Evolutionary conservation across 441 rosid species (phyloP).

Genomic region (Populus hybrid): DNA sequence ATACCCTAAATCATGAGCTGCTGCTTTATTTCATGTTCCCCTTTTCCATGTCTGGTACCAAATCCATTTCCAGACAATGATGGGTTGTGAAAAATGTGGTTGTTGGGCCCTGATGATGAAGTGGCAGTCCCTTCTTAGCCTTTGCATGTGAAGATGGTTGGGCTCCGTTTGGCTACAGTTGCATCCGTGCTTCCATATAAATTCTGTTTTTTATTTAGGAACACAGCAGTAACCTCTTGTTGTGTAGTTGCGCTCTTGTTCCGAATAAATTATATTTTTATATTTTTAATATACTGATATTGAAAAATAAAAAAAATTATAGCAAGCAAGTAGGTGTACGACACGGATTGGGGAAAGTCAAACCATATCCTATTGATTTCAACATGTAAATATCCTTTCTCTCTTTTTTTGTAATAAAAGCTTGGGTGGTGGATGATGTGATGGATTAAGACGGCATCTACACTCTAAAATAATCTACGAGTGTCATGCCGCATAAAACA

Average conservation of each 20-base stretch:
- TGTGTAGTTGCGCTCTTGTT: too few species aligned
- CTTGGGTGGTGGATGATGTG: background rate
- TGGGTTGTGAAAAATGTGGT: background rate
- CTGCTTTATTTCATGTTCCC: background rate
- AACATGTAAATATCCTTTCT: background rate
- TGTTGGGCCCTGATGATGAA: background rate
- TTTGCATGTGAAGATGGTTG: background rate
- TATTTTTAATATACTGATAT: too few species aligned
- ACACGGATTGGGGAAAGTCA: background rate
- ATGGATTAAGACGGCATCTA: background rate
- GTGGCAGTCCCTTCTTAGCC: background rate
- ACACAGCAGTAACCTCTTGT: too few species aligned
- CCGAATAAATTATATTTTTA: too few species aligned
- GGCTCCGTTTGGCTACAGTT: too few species aligned
- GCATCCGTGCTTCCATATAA: too few species aligned
- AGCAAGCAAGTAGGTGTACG: too few species aligned
- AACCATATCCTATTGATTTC: background rate
- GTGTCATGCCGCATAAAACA: background rate
- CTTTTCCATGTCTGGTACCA: background rate
- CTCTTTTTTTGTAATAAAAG: too few species aligned
- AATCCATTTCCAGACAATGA: background rate
- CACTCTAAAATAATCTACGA: too few species aligned
- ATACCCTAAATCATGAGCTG: background rate
- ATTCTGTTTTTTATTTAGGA: too few species aligned
- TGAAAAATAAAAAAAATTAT: too few species aligned